Conservation (phyloP, 1,284 basidiomycete species). For the Pseudozyma hubeiensis region DNA sequence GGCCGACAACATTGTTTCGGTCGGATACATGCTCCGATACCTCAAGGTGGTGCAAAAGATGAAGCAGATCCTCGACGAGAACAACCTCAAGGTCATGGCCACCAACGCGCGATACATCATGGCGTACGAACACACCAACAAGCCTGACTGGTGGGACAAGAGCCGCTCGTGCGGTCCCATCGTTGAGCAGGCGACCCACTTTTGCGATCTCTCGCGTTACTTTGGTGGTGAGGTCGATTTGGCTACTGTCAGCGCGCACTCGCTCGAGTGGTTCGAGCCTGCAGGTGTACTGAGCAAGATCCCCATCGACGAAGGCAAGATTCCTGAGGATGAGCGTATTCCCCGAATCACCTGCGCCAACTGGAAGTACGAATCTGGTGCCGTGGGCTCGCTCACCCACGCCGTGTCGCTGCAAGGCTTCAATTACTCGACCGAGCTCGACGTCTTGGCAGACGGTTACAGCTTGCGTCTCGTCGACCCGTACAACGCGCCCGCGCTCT, state of each 20-base stretch:
- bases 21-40: conserved; percentile 77
- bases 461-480: conserved; percentile 66
- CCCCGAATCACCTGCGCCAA: conserved; percentile 67
- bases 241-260: conserved; percentile 75
- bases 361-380: conserved; percentile 67
- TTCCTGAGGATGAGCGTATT: conserved; percentile 71
- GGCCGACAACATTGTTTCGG: conserved; percentile 79
- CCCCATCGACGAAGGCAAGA: conserved; percentile 81
- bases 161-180: conserved; percentile 88
- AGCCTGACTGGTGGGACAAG: conserved; percentile 97
- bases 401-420: conserved; percentile 66
- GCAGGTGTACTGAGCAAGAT: conserved; percentile 87
- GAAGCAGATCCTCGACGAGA: conserved; percentile 91
- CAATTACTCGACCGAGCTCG: conserved; percentile 67
- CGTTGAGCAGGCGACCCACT: conserved; percentile 94
- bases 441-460: conserved; percentile 66
- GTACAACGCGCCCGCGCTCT: conserved; percentile 67
- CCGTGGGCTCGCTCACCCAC: conserved; percentile 67
- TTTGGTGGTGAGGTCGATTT: conserved; percentile 97
- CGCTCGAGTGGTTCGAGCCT: conserved; percentile 66
- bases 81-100: conserved; percentile 95
- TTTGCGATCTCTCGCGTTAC: conserved; percentile 83
- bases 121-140: conserved; percentile 80
- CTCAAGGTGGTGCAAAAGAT: conserved; percentile 88
- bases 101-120: conserved; percentile 95